Conservation (phyloP, 495 filamentous ascomycete species). For the Amniculicola lignicola region DNA sequence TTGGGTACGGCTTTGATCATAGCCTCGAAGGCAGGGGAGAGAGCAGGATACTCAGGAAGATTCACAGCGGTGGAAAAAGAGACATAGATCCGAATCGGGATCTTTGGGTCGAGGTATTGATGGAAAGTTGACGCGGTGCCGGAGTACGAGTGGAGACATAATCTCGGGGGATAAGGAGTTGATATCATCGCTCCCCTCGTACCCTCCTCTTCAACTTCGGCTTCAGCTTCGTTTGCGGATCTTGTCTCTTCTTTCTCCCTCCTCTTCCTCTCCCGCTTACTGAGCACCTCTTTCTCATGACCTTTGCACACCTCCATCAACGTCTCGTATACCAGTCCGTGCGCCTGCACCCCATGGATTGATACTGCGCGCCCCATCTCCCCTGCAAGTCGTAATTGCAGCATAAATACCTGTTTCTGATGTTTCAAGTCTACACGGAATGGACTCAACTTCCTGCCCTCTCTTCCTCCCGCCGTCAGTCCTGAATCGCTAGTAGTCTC, state of each 20-base stretch:
- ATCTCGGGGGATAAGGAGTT: slow-evolving; percentile 84
- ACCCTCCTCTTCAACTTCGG: slow-evolving; percentile 37
- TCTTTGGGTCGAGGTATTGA: slow-evolving; percentile 70
- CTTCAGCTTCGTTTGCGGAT: slow-evolving; percentile 7
- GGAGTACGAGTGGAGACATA: slow-evolving; percentile 93
- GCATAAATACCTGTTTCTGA: slow-evolving; percentile 69
- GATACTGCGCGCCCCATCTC: slow-evolving; percentile 77
- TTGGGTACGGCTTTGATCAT: slow-evolving; percentile 75
- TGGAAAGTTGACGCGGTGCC: slow-evolving; percentile 71
- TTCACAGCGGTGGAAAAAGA: slow-evolving; percentile 88
- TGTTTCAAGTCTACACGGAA: slow-evolving; percentile 75
- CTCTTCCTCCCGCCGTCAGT: slow-evolving; percentile 77
- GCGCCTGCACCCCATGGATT: slow-evolving; percentile 87
- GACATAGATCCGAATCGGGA: slow-evolving; percentile 78
- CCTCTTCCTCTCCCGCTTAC: slow-evolving; percentile 57
- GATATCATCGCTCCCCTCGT: slow-evolving; percentile 39
- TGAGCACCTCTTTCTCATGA: slow-evolving; percentile 66
- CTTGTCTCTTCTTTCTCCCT: slow-evolving; percentile 30
- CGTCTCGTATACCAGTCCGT: slow-evolving; percentile 75
- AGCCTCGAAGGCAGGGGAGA: slow-evolving; percentile 48
- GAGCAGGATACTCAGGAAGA: too few species aligned
- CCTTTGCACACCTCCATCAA: slow-evolving; percentile 77
- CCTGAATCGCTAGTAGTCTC: slow-evolving; percentile 48
- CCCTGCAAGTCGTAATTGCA: slow-evolving; percentile 83
- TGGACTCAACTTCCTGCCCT: slow-evolving; percentile 69